These are phyloP conservation scores for Macrolepiota dolichaula DNA, from an alignment of 768 basidiomycete genomes.

Conservation along the genomic window DNA sequence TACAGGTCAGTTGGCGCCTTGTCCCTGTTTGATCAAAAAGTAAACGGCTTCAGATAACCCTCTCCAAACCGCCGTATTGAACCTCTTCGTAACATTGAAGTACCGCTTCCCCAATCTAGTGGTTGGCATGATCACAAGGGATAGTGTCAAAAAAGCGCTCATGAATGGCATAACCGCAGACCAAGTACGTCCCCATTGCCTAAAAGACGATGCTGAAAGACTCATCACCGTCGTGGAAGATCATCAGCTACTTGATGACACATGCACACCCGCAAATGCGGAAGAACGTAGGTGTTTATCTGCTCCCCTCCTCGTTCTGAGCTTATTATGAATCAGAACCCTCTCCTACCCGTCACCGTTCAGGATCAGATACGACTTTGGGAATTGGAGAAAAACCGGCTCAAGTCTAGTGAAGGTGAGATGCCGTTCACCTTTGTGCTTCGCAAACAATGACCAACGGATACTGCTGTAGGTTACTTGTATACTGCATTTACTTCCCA, in stretches of 20 bases:
- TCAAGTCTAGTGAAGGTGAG: constrained; percentile 85
- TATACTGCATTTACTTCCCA: constrained; percentile 86
- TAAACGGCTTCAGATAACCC: constrained; percentile 70
- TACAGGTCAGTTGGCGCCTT: constrained; percentile 59
- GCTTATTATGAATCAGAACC: constrained; percentile 55
- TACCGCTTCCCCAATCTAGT: constrained; percentile 96
- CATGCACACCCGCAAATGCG: constrained; percentile 99
- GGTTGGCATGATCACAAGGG: constrained; percentile 93
- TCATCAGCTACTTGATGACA: constrained; percentile 90
- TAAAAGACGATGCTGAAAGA: not conserved
- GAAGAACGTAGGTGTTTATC: constrained; percentile 58
- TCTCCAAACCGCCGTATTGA: constrained; percentile 92
- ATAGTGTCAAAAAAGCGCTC: constrained; percentile 93
- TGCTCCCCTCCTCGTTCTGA: constrained; percentile 18
- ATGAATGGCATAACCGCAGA: constrained; percentile 94
- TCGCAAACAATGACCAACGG: constrained; percentile 21
- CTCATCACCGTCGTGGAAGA: constrained; percentile 43
- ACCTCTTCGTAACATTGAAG: constrained; percentile 88
- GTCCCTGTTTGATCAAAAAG: constrained; percentile 18
- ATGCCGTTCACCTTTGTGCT: constrained; percentile 16
- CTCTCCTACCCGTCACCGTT: constrained; percentile 92
- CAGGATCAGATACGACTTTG: constrained; percentile 97
- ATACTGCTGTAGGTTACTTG: constrained; percentile 60
- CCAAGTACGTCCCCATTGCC: constrained; percentile 55
- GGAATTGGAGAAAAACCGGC: constrained; percentile 92